Evolutionary conservation across 2,329 filamentous ascomycete genomes (phyloP).

Genomic region (Pseudopithomyces maydicus): DNA sequence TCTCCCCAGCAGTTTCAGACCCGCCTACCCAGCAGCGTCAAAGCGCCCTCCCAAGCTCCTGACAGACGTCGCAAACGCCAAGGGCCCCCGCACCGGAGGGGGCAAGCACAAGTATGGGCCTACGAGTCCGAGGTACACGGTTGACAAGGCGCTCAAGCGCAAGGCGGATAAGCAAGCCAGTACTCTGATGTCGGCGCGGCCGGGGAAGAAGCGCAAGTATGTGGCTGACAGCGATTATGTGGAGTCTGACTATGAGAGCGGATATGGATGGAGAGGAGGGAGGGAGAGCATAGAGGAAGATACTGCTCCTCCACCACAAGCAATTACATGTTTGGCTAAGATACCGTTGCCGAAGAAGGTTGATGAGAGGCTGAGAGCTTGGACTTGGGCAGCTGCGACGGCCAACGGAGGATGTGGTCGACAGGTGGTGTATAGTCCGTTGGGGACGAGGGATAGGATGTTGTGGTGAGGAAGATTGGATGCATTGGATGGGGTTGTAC

Average conservation of each 20-base stretch:
- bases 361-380: neutral
- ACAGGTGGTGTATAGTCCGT: neutral
- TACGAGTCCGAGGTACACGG: conserved; percentile 1
- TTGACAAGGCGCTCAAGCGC: conserved; percentile 8
- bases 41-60: no score
- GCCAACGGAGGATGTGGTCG: neutral
- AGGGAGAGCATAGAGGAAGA: neutral
- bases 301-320: neutral
- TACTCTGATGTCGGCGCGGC: no score
- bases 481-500: neutral
- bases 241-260: neutral
- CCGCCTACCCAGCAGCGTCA: neutral
- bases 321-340: neutral
- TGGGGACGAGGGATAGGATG: neutral
- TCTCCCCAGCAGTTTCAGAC: neutral
- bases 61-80: no score
- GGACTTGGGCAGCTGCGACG: neutral
- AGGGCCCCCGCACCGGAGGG: neutral
- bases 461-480: neutral
- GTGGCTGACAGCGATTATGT: neutral
- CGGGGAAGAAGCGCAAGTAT: neutral
- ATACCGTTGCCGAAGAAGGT: neutral
- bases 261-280: neutral
- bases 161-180: neutral
- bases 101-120: conserved; percentile 1